These are phyloP conservation scores for Clarkia xantiana DNA, from an alignment of 345 rosid species.

Conservation along the genomic window DNA sequence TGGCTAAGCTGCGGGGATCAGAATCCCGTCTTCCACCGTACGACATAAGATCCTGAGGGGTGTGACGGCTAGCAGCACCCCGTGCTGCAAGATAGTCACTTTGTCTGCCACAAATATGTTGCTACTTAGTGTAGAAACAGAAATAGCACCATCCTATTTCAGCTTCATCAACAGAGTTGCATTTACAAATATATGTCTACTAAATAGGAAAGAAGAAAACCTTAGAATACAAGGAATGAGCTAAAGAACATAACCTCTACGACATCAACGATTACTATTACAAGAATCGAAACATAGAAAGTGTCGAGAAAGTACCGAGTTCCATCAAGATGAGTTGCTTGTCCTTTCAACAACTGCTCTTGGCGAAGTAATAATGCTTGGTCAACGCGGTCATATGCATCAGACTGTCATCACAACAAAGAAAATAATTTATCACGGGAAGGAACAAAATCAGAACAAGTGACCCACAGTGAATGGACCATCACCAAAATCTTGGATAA, in stretches of 20 bases:
- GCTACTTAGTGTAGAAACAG: conserved; percentile 44
- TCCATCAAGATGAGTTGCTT: conserved; percentile 57
- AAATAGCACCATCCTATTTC: conserved; percentile 7
- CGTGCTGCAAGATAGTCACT: conserved; percentile 37
- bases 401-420: conserved; percentile 30
- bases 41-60: conserved; percentile 53
- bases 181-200: not conserved
- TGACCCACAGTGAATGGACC: too few species aligned
- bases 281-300: not conserved
- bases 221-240: not conserved
- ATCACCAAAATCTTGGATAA: conserved; percentile 9
- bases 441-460: not conserved
- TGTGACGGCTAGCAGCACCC: conserved; percentile 54
- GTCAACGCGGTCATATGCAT: conserved; percentile 60
- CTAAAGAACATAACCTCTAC: not conserved
- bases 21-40: conserved; percentile 73
- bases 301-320: conserved; percentile 45
- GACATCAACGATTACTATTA: not conserved
- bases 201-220: not conserved
- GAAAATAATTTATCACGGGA: not conserved
- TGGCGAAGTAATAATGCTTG: conserved; percentile 71
- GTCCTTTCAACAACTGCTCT: conserved; percentile 68
- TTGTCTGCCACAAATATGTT: conserved; percentile 53
- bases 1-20: conserved; percentile 52
- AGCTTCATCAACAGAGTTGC: not conserved